Base-by-base conservation (phyloP, 495 filamentous ascomycete species). In the Penicillium turbatum region DNA sequence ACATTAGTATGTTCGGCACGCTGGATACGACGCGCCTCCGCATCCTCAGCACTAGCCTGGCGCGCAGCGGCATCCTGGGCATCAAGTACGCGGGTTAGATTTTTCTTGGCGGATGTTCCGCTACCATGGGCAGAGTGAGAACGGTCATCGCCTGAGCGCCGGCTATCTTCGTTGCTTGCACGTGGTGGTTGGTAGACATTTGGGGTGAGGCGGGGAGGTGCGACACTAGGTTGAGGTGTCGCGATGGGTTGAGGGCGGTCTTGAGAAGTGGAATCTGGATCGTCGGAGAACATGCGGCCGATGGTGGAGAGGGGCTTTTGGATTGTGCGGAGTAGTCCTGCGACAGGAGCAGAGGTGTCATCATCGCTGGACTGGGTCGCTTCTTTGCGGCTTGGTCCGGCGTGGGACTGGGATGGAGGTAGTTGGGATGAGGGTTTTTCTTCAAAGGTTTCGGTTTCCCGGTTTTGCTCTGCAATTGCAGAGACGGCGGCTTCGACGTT, bases 241-340 rank as follows among this genome's bases (percentile, higher is more conserved):
- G 74, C 64, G 8, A 79, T 74, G n/a, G 82, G 82, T 19, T 77
- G 65, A 0, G 61, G 52, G 56, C 64, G 65, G 59, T 81, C 76
- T 52, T 69, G 70, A 39, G 47, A 71, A 29, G 48, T 5, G 6
- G 36, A 32, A 11, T 75, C 72, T 35, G 63, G 46, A 1, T 96
- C 91, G 43, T 98, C 93, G 1, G 89, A 89, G 72, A 99, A 97
- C 32, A 99, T 97, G 48, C 91, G 85, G n/a, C 95, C 93, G 64
- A 99, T 95, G 13, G 91, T 93, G 37, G 88, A 89, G 35, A 99
- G 74, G 0, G 93, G 95, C 50, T 81, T 86, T 67, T 97, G 92
- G 47, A 99, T 97, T 1, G 92, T 90, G 41, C 91, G 84, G 13
- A 99, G 74, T 10, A 99, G 73, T 2, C 93, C 92, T 19, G 86